Base-by-base conservation (phyloP, 1,284 basidiomycete species). In the Ganoderma sp. region DNA sequence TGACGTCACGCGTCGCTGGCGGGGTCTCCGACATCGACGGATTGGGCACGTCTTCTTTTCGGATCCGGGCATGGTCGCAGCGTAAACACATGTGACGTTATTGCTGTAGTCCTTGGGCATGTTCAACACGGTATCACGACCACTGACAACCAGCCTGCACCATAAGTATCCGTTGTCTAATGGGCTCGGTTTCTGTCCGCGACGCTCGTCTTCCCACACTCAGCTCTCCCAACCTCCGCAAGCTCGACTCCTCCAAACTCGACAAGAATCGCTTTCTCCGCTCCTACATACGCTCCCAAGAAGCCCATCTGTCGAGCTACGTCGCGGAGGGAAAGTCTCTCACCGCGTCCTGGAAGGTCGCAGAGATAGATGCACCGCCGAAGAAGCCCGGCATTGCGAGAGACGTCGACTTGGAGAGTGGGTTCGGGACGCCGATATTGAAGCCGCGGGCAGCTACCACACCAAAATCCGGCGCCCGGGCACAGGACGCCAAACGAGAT, bases 401-500 rank as follows among this genome's bases (percentile, higher is more conserved):
- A 25, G 56, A 61, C 34, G 45, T 67, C 1, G 68, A 71, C 19
- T 22, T 73, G n/a, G 68, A 76, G 15, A 81, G 82, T 71, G 83
- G 82, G 2, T 87, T 90, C 71, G 84, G 81, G 41, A 90, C 88
- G 3, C 89, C 88, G 12, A 75, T 90, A n/a, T 78, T 90, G 59
- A 86, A 83, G 70, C 81, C 88, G 52, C 83, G 89, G 17, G 74
- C 52, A 10, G 41, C 39, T 22, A 41, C 34, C 25, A 28, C 25
- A 5, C 41, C 25, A 14, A 60, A 67, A 43, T 32, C 17, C 28
- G 3, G 19, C 10, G 15, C 22, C 41, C 17, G 22, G 19, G 2
- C 54, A 52, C n/a, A 39, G 19, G 58, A 63, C 39, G 60, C 50
- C 7, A 19, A 63, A 25, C 32, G 42, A 7, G 25, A 28, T n/a